Percentiles rank a stretch among this genome's conserved stretches.
Evolutionary conservation across 495 filamentous ascomycete species (phyloP).

Genomic region (Cercophora samala): DNA sequence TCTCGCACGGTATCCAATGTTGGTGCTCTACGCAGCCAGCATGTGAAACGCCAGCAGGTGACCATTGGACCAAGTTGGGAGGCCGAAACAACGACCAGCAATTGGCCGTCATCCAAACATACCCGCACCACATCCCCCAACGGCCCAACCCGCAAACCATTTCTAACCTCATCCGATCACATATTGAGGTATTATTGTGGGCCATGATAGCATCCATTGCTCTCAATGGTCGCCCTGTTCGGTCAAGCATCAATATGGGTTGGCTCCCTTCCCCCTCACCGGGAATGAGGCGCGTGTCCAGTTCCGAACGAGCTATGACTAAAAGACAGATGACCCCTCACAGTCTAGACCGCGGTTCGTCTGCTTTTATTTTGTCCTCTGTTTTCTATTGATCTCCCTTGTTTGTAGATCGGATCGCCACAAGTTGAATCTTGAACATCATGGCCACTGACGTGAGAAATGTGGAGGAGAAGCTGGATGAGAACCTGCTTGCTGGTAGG

Average conservation of each 20-base stretch:
- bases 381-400: slow-evolving; percentile 6
- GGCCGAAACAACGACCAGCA: slow-evolving; percentile 15
- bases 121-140: neutral
- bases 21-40: neutral
- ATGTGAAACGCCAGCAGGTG: slow-evolving; percentile 7
- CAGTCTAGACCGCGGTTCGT: slow-evolving; percentile 5
- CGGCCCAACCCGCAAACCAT: slow-evolving; percentile 6
- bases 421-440: neutral
- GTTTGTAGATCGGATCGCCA: slow-evolving; percentile 7
- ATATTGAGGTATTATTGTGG: neutral
- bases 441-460: slow-evolving; percentile 24
- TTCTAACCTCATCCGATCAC: neutral
- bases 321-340: slow-evolving; percentile 10
- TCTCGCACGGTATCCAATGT: neutral
- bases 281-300: neutral
- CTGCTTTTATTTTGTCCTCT: slow-evolving; percentile 36
- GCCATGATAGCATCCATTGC: slow-evolving; percentile 1
- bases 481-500: slow-evolving; percentile 20
- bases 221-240: neutral
- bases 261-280: slow-evolving; percentile 6
- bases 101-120: slow-evolving; percentile 18
- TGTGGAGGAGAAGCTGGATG: slow-evolving; percentile 20
- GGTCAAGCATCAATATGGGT: slow-evolving; percentile 2
- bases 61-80: neutral
- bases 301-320: neutral